Evolutionary conservation across 129 eudicot genomes (phyloP), one percentile per base, ranked within the genome.

Genomic region (Arctium minus): DNA sequence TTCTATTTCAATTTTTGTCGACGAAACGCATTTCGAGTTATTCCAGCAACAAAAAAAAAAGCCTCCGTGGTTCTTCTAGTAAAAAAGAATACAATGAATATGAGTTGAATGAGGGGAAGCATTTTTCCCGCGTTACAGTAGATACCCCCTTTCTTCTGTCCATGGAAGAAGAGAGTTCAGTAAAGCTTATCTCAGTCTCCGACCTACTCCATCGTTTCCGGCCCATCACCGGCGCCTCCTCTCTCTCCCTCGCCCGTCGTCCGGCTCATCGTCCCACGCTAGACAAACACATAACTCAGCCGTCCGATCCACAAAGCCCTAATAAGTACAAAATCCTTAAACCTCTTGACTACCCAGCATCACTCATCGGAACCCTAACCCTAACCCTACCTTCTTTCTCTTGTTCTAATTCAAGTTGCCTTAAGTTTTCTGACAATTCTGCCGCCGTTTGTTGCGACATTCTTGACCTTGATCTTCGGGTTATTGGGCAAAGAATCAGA

Each of bases 381-480:
- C 81, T 94, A 80, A 86, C 84, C 76, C 68, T 86, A 33, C 89
- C 93, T 39, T 8, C 78, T 50, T 44, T 4, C 39, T 67, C 73
- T 56, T 65, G 60, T 64, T 50, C 68, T 42, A 64, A 84, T 9
- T 53, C 84, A 36, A 76, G 73, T 38, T 91, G 96, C 88, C 85
- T 96, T 8, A 74, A 53, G 12, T 96, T 96, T 73, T 81, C 91
- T 10, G 99, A 96, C 77, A 85, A 68, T 27, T 86, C 92, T 0
- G 88, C 85, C 39, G 29, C 90, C 10, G 48, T 93, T 69, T 91
- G 94, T 50, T 93, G 97, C 75, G 97, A 96, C 56, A 62, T 96
- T 77, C 84, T 96, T 31, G 80, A 84, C 46, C 84, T 96, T 37
- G 86, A 88, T 72, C 75, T 88, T 37, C 75, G 70, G 2, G 48